Conservation (phyloP, 805 yeast species). For the Pichia eremophila region DNA sequence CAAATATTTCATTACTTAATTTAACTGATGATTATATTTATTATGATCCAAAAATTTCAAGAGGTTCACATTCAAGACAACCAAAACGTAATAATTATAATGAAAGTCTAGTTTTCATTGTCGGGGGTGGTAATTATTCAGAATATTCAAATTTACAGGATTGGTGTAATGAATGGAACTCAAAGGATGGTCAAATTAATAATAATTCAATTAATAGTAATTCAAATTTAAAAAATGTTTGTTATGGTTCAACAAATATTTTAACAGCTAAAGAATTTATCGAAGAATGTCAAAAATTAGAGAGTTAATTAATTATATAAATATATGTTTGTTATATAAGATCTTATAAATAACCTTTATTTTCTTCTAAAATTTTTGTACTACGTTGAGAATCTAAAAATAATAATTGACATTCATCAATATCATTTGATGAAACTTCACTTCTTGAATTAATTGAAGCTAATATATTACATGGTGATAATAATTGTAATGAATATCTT, state of each 20-base stretch:
- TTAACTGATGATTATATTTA: slow-evolving; percentile 84
- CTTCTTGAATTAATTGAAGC: slow-evolving; percentile 69
- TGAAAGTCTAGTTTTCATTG: slow-evolving; percentile 81
- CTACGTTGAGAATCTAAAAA: slow-evolving; percentile 87
- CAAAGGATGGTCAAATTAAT: slow-evolving; percentile 12
- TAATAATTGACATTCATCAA: slow-evolving; percentile 77
- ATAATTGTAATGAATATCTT: slow-evolving; percentile 86
- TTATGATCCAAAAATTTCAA: slow-evolving; percentile 75
- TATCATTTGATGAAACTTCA: slow-evolving; percentile 58
- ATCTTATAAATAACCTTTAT: too few relatives aligned
- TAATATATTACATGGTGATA: slow-evolving; percentile 81
- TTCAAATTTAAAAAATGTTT: slow-evolving; percentile 39
- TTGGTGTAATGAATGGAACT: slow-evolving; percentile 41
- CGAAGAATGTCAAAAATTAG: slow-evolving; percentile 52
- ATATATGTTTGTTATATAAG: not conserved
- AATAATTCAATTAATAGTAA: slow-evolving; percentile 7
- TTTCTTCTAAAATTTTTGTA: slow-evolving; percentile 71
- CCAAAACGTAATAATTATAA: slow-evolving; percentile 77
- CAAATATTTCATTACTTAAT: slow-evolving; percentile 53
- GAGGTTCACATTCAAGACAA: slow-evolving; percentile 85
- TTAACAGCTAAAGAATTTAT: slow-evolving; percentile 63
- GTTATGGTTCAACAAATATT: slow-evolving; percentile 82
- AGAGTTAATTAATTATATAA: not conserved
- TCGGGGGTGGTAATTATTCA: slow-evolving; percentile 93
- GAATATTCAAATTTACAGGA: slow-evolving; percentile 93